These are phyloP conservation scores for Angophora floribunda DNA, from an alignment of 345 rosid genomes.

Conservation along the genomic window DNA sequence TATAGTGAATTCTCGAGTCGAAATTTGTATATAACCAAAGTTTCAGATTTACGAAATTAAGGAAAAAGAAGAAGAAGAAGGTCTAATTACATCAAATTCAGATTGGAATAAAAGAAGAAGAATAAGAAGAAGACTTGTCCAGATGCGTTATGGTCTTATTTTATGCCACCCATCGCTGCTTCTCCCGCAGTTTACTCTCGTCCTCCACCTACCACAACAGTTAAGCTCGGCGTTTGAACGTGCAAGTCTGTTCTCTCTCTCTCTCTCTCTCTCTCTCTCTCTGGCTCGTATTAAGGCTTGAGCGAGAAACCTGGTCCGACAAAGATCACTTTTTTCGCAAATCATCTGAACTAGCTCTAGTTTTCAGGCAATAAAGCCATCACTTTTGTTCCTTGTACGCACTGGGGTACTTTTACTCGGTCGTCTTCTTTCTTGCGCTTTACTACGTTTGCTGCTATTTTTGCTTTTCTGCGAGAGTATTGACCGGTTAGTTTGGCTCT, in stretches of 20 bases:
- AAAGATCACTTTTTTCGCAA: not conserved
- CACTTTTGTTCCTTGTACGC: not conserved
- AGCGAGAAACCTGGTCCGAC: not conserved
- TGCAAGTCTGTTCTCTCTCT: not conserved
- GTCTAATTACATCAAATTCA: not conserved
- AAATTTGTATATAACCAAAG: not conserved
- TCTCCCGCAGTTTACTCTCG: not conserved
- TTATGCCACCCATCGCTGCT: not conserved
- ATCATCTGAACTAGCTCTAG: not conserved
- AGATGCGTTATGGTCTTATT: not conserved
- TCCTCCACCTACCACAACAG: not conserved
- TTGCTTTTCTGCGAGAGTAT: not conserved
- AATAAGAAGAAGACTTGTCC: not conserved
- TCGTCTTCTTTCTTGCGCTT: not conserved
- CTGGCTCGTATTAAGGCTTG: not conserved
- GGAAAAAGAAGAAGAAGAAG: rapidly evolving
- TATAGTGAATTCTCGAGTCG: not conserved
- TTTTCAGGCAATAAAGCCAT: not conserved
- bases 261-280: not conserved
- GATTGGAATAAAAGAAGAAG: not conserved
- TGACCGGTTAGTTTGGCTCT: not conserved
- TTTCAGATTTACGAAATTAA: not conserved
- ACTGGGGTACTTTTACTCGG: not conserved
- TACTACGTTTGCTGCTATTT: not conserved
- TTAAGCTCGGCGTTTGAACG: not conserved